These are phyloP conservation scores for Trichoderma reesei DNA, from an alignment of 495 filamentous ascomycete genomes.

Conservation along the genomic window DNA sequence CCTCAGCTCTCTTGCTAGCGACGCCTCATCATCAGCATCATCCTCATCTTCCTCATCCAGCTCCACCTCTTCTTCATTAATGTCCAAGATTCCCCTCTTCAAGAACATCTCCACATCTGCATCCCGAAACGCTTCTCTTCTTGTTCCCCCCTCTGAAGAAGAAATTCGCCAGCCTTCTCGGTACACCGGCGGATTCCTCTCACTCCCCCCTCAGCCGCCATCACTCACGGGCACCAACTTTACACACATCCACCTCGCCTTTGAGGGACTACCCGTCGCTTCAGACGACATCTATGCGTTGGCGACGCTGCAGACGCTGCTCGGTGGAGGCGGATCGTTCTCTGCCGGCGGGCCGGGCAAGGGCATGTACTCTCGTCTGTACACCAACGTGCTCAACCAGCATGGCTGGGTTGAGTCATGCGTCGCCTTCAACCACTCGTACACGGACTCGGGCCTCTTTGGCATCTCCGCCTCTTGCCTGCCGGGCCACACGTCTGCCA, in stretches of 20 bases:
- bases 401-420: conserved; percentile 94
- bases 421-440: conserved; percentile 92
- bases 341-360: conserved; percentile 96
- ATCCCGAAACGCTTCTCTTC: conserved; percentile 48
- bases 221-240: conserved; percentile 67
- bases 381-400: conserved; percentile 96
- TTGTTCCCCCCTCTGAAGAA: conserved; percentile 30
- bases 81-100: conserved; percentile 85
- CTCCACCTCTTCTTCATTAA: conserved; percentile 46
- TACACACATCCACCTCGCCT: conserved; percentile 87
- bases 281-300: conserved; percentile 91
- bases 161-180: conserved; percentile 60
- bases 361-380: conserved; percentile 96
- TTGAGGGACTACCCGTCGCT: conserved; percentile 87
- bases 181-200: conserved; percentile 89
- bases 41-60: conserved; percentile 13
- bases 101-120: conserved; percentile 77
- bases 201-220: conserved; percentile 68
- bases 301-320: conserved; percentile 90
- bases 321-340: conserved; percentile 94
- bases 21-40: conserved; percentile 38
- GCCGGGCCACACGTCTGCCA: conserved; percentile 61
- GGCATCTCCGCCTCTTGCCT: conserved; percentile 82
- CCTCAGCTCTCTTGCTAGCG: background rate
- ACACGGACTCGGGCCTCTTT: conserved; percentile 91